Percentiles rank a stretch among this genome's conserved stretches.
Evolutionary conservation across 371 early-diverging fungal species (phyloP).

Genomic region (Mortierella sp.): DNA sequence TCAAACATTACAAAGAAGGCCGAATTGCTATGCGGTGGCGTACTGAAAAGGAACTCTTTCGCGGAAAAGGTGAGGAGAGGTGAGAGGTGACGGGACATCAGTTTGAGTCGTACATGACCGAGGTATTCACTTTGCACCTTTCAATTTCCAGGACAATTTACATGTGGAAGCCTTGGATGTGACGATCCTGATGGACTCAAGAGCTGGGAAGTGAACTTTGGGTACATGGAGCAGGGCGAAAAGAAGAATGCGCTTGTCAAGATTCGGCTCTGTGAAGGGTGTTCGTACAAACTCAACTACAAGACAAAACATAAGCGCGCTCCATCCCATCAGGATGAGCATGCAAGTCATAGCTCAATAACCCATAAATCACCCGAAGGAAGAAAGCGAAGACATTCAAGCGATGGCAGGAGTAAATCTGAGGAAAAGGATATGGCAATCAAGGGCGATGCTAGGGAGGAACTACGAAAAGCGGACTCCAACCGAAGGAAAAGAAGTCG

Average conservation of each 20-base stretch:
- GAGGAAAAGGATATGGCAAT: not conserved
- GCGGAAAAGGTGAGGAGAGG: conserved; percentile 74
- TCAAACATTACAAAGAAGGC: conserved; percentile 81
- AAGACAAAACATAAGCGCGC: conserved; percentile 48
- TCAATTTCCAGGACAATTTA: conserved; percentile 71
- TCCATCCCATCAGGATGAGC: not conserved
- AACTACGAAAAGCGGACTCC: not conserved
- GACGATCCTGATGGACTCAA: conserved; percentile 60
- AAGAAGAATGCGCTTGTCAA: conserved; percentile 88
- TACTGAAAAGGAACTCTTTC: conserved; percentile 79
- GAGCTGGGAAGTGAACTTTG: conserved; percentile 92
- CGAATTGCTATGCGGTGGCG: conserved; percentile 89
- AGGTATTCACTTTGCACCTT: not conserved
- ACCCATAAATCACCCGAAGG: not conserved
- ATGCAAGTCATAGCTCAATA: not conserved
- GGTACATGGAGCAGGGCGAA: conserved; percentile 74
- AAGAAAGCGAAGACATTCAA: not conserved
- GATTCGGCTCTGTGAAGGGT: conserved; percentile 77
- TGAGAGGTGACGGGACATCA: not conserved
- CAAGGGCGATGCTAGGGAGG: conserved; percentile 2
- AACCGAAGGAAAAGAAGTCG: not conserved
- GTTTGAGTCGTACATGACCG: not conserved
- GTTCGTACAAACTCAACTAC: conserved; percentile 74
- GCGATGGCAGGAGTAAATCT: not conserved
- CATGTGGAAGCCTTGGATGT: conserved; percentile 76